These are phyloP conservation scores for Viridothelium virens DNA, from an alignment of 495 filamentous ascomycete species.

Conservation along the genomic window DNA sequence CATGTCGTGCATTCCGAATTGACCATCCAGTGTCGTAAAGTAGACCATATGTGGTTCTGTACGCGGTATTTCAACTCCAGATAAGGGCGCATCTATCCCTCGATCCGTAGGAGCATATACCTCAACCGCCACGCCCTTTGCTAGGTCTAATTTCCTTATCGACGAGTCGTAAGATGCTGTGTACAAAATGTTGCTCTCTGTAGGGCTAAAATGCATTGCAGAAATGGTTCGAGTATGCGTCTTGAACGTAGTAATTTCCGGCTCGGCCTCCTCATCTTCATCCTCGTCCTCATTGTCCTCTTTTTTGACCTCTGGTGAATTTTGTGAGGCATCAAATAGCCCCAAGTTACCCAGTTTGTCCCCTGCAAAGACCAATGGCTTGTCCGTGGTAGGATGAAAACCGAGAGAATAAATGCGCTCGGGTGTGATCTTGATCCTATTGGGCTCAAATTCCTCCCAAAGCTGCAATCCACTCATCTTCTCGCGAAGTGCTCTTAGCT, in stretches of 20 bases:
- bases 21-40: constrained; percentile 79
- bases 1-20: constrained; percentile 69
- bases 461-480: constrained; percentile 72
- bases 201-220: constrained; percentile 66
- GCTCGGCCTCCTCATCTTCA: constrained; percentile 56
- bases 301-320: constrained; percentile 44
- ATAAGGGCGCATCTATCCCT: constrained; percentile 66
- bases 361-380: constrained; percentile 86
- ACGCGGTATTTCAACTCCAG: constrained; percentile 66
- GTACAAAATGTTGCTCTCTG: constrained; percentile 61
- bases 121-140: constrained; percentile 67
- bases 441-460: constrained; percentile 75
- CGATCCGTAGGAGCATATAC: constrained; percentile 65
- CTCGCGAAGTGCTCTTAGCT: constrained; percentile 65
- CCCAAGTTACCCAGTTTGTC: constrained; percentile 93
- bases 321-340: constrained; percentile 83
- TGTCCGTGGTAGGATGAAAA: constrained; percentile 79
- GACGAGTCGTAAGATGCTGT: constrained; percentile 92
- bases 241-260: constrained; percentile 78
- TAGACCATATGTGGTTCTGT: constrained; percentile 66
- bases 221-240: constrained; percentile 84
- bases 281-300: constrained; percentile 40
- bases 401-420: constrained; percentile 82
- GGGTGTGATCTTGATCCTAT: constrained; percentile 83
- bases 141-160: constrained; percentile 78